Percentiles rank a stretch among this genome's conserved stretches.
These are phyloP conservation scores for Acanthamoeba royreba DNA, from an alignment of 208 protist genomes.

Conservation along the genomic window DNA sequence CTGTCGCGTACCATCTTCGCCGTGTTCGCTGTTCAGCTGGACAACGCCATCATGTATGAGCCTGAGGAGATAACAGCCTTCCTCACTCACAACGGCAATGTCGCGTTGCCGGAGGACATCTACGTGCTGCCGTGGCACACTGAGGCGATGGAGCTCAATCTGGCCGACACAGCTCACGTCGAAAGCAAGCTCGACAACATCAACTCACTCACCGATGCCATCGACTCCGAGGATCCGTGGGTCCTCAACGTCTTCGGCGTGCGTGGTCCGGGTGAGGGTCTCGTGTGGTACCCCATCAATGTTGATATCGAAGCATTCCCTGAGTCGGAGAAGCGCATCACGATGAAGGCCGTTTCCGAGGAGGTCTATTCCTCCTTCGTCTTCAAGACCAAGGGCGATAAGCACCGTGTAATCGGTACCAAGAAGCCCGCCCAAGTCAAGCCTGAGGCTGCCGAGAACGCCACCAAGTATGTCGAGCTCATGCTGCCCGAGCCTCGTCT, in stretches of 20 bases:
- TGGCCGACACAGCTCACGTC: not conserved
- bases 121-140: conserved; percentile 15
- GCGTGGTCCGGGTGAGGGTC: not conserved
- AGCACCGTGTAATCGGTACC: not conserved
- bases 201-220: not conserved
- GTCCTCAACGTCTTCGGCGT: not conserved
- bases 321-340: not conserved
- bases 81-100: not conserved
- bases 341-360: not conserved
- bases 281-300: conserved; percentile 19
- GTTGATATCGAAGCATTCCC: not conserved
- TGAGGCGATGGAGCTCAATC: not conserved
- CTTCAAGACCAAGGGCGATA: conserved; percentile 40
- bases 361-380: conserved; percentile 6
- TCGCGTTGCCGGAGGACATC: not conserved
- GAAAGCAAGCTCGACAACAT: not conserved
- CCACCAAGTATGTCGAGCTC: not conserved
- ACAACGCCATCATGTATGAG: not conserved
- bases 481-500: conserved; percentile 11
- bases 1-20: not conserved
- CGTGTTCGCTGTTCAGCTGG: conserved; percentile 25
- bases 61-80: not conserved
- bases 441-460: not conserved
- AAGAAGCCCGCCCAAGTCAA: conserved; percentile 29
- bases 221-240: conserved; percentile 8